Conservation (phyloP, 2,329 filamentous ascomycete species). For the Metarhizium anisopliae region DNA sequence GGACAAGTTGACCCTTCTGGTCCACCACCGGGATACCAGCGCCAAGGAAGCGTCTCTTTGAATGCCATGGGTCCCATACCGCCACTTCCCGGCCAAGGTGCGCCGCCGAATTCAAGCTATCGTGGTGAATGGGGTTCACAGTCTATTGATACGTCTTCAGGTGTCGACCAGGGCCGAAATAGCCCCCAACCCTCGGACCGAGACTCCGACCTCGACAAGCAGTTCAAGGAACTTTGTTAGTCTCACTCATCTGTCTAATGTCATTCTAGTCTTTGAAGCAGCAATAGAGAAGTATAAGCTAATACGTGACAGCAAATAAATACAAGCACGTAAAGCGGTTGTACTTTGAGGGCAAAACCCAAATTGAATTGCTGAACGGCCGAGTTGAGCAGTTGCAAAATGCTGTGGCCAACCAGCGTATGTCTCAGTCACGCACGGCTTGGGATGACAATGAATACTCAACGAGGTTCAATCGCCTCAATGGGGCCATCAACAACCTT, state of each 20-base stretch:
- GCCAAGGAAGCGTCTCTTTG: conserved; percentile 37
- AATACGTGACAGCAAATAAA: conserved; percentile 60
- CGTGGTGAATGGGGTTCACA: conserved; percentile 30
- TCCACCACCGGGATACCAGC: conserved; percentile 43
- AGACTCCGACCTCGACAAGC: conserved; percentile 41
- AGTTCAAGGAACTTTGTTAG: conserved; percentile 49
- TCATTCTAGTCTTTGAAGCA: background rate
- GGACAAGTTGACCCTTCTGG: conserved; percentile 34
- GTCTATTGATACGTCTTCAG: conserved; percentile 32
- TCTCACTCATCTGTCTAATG: conserved; percentile 4
- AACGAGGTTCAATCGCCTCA: conserved; percentile 80
- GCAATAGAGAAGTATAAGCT: background rate
- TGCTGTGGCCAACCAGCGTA: conserved; percentile 89
- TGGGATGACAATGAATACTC: conserved; percentile 93
- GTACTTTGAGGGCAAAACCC: conserved; percentile 90
- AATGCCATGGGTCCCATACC: conserved; percentile 35
- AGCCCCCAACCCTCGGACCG: conserved; percentile 47
- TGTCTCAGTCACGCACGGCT: conserved; percentile 88
- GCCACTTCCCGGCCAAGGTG: conserved; percentile 25
- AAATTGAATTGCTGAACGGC: conserved; percentile 78
- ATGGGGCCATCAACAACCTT: conserved; percentile 89
- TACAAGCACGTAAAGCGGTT: conserved; percentile 98
- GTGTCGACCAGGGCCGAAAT: conserved; percentile 39
- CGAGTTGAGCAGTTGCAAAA: conserved; percentile 95
- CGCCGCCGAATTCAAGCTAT: conserved; percentile 25